Percentiles rank a stretch among this genome's conserved stretches.
Evolutionary conservation across 306 rosid species (phyloP).

Genomic region (Abrus precatorius): DNA sequence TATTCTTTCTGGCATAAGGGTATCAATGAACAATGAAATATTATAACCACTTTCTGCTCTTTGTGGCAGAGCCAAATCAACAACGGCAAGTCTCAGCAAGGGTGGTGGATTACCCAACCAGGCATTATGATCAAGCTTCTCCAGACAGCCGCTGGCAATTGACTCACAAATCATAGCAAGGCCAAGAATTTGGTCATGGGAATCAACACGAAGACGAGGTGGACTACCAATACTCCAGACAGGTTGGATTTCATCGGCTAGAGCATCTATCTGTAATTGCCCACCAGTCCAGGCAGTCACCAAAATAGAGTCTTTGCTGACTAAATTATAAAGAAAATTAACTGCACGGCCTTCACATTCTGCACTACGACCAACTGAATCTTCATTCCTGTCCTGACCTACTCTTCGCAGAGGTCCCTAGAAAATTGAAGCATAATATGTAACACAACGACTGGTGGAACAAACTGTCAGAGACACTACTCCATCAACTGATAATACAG

Average conservation of each 20-base stretch:
- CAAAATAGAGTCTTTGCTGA: slow-evolving; percentile 84
- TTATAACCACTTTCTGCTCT: slow-evolving; percentile 64
- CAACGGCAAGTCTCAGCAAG: slow-evolving; percentile 83
- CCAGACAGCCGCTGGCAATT: slow-evolving; percentile 46
- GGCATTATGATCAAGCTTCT: slow-evolving; percentile 73
- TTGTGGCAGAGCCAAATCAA: slow-evolving; percentile 88
- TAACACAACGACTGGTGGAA: slow-evolving; percentile 33
- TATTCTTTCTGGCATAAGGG: slow-evolving; percentile 87
- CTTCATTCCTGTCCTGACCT: slow-evolving; percentile 68
- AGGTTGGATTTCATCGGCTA: slow-evolving; percentile 98
- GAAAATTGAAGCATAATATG: slow-evolving; percentile 43
- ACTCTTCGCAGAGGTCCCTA: slow-evolving; percentile 91
- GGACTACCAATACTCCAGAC: slow-evolving; percentile 82
- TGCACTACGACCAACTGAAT: slow-evolving; percentile 64
- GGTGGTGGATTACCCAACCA: slow-evolving; percentile 93
- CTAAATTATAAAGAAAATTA: slow-evolving; percentile 78
- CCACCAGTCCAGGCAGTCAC: slow-evolving; percentile 99
- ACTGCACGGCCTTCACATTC: slow-evolving; percentile 91
- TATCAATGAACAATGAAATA: slow-evolving; percentile 76
- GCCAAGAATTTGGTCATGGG: slow-evolving; percentile 73
- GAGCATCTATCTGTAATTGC: slow-evolving; percentile 89
- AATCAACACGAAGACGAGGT: slow-evolving; percentile 85
- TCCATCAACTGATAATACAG: slow-evolving; percentile 29
- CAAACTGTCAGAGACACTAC: slow-evolving; percentile 35
- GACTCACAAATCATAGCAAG: slow-evolving; percentile 97